Evolutionary conservation across 2,329 filamentous ascomycete species (phyloP).

Genomic region (Ramichloridium luteum): DNA sequence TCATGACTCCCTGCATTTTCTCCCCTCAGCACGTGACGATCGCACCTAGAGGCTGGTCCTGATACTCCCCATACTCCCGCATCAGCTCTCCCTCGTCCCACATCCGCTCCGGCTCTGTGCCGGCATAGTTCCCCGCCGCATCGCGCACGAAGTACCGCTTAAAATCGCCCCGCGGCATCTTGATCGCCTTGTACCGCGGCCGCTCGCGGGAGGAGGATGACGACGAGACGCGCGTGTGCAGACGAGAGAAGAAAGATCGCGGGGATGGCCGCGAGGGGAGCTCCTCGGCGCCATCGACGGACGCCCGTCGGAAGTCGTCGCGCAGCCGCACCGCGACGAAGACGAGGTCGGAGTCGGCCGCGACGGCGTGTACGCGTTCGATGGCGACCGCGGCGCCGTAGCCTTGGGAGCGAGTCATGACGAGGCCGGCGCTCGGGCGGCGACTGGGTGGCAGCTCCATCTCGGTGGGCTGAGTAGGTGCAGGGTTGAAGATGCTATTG

Average conservation of each 20-base stretch:
- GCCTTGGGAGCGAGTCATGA: too few species aligned
- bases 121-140: constrained; percentile 17
- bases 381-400: constrained; percentile 13
- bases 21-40: constrained; percentile 9
- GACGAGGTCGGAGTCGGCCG: constrained; percentile 19
- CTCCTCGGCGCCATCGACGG: constrained; percentile 9
- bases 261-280: constrained; percentile 15
- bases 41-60: constrained; percentile 12
- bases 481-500: constrained; percentile 5
- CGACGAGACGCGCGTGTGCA: constrained; percentile 15
- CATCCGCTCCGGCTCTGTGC: constrained; percentile 19
- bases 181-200: constrained; percentile 18
- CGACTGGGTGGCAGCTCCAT: constrained; percentile 6
- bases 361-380: constrained; percentile 8
- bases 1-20: neutral
- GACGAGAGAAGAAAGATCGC: constrained; percentile 17
- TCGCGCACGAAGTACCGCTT: constrained; percentile 17
- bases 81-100: constrained; percentile 18
- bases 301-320: constrained; percentile 10
- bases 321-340: constrained; percentile 17
- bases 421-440: too few species aligned
- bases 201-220: constrained; percentile 10
- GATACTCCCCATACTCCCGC: constrained; percentile 16
- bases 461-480: constrained; percentile 2
- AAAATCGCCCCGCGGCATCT: constrained; percentile 22